These are phyloP conservation scores for Penicillium sp. DNA, from an alignment of 2,329 filamentous ascomycete genomes.

Conservation along the genomic window DNA sequence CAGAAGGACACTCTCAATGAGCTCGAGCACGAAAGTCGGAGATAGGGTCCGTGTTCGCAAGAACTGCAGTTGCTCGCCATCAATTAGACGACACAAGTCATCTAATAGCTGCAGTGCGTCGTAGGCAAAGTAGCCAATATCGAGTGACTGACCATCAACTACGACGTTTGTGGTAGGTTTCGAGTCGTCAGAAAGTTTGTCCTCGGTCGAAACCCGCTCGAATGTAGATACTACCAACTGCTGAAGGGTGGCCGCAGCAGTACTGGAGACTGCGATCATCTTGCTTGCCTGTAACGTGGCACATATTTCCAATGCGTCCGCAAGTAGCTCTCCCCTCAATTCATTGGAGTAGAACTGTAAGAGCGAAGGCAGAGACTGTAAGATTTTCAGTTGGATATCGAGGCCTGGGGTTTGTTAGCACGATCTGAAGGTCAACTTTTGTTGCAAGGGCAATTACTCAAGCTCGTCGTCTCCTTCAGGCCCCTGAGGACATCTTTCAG, in stretches of 20 bases:
- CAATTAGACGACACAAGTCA: slow-evolving; percentile 82
- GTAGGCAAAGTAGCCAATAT: slow-evolving; percentile 70
- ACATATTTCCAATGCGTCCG: slow-evolving; percentile 82
- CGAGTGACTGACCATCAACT: slow-evolving; percentile 59
- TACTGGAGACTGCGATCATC: slow-evolving; percentile 89
- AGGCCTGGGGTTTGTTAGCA: slow-evolving; percentile 49
- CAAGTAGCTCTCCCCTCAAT: slow-evolving; percentile 74
- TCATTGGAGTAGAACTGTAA: slow-evolving; percentile 85
- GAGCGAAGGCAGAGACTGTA: slow-evolving; percentile 84
- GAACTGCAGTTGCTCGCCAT: slow-evolving; percentile 78
- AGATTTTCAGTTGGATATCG: slow-evolving; percentile 91
- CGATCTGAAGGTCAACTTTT: background rate
- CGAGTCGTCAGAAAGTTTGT: slow-evolving; percentile 52
- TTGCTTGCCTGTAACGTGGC: slow-evolving; percentile 88
- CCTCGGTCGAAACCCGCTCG: slow-evolving; percentile 81
- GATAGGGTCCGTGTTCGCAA: slow-evolving; percentile 74
- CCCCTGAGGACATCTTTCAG: slow-evolving; percentile 84
- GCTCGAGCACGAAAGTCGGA: slow-evolving; percentile 79
- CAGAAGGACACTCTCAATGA: slow-evolving; percentile 84
- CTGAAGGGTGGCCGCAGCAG: slow-evolving; percentile 91
- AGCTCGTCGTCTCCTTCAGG: slow-evolving; percentile 71
- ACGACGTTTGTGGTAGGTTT: slow-evolving; percentile 64
- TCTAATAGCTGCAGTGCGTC: slow-evolving; percentile 86
- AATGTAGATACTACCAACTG: slow-evolving; percentile 90
- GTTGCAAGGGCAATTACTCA: slow-evolving; percentile 53